Base-by-base conservation (phyloP, 495 filamentous ascomycete species). In the Usnea hakonensis region DNA sequence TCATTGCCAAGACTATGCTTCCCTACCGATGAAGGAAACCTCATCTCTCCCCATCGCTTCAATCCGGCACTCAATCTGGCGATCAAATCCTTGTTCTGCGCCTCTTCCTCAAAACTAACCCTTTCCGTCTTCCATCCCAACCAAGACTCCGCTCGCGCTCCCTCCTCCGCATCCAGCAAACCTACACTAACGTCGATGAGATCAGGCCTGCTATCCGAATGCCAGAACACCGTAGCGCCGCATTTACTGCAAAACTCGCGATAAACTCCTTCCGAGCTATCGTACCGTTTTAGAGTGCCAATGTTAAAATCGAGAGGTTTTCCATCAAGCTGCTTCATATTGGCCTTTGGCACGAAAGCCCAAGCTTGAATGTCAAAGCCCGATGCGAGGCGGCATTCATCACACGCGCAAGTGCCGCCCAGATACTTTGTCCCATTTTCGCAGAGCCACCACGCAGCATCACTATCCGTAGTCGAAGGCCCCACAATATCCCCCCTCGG, bases 231-330 rank as follows among this genome's bases (percentile, higher is more conserved):
- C 14, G 69, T 72, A 1, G 81, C 80, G 14, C 80, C 80, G 64
- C 83, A 86, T 5, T 61, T 70, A 11, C 73, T 67, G 67, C 83
- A 86, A 64, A 81, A 83, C 28, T 79, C 80, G 9, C 82, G 71
- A 48, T 76, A 71, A 0, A 81, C 76, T 26, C 71, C 77, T 26
- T 73, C 61, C 1, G 75, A 78, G 13, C 76, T 80, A 7, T 65
- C 60, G 58, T 81, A 83, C 28, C 67, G 70, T 23, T 75, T 74
- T 43, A 82, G 70, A 3, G 77, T 78, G 5, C 81, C 81, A 16
- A 79, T 64, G n/a, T 68, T 57, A 8, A 77, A 57, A 61, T 75
- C 69, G 3, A 70, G 58, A 0, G 58, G 43, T 33, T 73, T 66
- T 14, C 66, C 53, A 61, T 71, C 33, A 75, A 58, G 41, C 63